phyloP scores from a whole-genome alignment of 2,329 filamentous ascomycete species.

The Microsporum audouinii region DNA sequence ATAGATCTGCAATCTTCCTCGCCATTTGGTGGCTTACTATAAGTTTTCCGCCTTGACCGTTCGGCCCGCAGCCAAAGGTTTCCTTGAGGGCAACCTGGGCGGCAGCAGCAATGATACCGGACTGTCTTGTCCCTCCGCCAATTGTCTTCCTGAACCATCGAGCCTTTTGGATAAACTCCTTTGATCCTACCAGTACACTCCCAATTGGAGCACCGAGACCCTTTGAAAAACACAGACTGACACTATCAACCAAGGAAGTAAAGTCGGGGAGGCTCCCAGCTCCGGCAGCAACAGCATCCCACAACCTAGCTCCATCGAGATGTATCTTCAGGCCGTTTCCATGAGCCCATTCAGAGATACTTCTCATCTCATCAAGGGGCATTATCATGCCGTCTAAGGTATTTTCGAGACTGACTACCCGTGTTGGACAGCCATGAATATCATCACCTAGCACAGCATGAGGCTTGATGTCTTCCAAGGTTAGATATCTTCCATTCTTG shows the following conservation, averaged over 20 bases:
- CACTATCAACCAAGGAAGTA: constrained; percentile 57
- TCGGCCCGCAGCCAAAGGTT: constrained; percentile 53
- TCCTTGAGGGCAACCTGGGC: constrained; percentile 68
- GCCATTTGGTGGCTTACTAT: constrained; percentile 51
- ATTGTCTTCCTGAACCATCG: constrained; percentile 71
- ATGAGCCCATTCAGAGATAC: constrained; percentile 60
- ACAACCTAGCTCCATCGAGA: constrained; percentile 67
- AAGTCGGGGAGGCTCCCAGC: constrained; percentile 57
- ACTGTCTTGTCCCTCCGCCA: constrained; percentile 66
- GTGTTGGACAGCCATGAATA: constrained; percentile 68
- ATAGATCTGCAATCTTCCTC: constrained; percentile 51
- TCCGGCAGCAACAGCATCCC: constrained; percentile 65
- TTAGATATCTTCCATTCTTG: constrained; percentile 60
- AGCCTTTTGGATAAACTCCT: constrained; percentile 51
- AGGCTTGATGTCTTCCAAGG: constrained; percentile 61
- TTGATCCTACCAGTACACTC: constrained; percentile 55
- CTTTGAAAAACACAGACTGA: constrained; percentile 71
- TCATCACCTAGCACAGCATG: constrained; percentile 56
- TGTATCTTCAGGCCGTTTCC: constrained; percentile 57
- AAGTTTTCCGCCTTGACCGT: constrained; percentile 52
- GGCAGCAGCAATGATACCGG: constrained; percentile 63
- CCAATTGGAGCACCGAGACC: constrained; percentile 72
- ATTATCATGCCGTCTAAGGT: constrained; percentile 70
- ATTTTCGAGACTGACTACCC: constrained; percentile 74
- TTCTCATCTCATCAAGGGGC: constrained; percentile 58